Conservation (phyloP, 129 eudicot species). For the Glebionis coronaria region DNA sequence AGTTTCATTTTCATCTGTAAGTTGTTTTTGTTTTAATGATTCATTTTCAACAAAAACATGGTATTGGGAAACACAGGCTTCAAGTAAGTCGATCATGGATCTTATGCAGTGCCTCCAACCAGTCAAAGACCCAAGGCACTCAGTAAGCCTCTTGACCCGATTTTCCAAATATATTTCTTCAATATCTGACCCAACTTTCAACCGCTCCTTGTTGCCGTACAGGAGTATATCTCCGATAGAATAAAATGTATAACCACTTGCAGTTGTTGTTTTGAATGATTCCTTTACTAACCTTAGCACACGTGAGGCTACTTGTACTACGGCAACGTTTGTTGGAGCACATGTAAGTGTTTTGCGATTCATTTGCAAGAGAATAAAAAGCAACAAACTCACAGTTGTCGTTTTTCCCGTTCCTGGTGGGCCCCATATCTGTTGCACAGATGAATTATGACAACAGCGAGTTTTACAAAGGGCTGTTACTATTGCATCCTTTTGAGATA, state of each 20-base stretch:
- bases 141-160: constrained; percentile 46
- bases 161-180: constrained; percentile 49
- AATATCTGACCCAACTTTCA: constrained; percentile 18
- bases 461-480: neutral
- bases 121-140: constrained; percentile 40
- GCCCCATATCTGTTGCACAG: neutral
- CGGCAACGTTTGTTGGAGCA: neutral
- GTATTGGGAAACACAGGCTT: constrained; percentile 43
- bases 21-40: constrained; percentile 17
- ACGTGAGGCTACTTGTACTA: neutral
- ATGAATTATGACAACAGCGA: neutral
- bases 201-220: neutral
- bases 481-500: neutral
- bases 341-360: neutral
- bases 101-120: constrained; percentile 54
- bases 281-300: neutral
- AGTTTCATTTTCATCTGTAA: constrained; percentile 3
- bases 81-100: constrained; percentile 53
- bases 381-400: neutral
- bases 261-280: neutral
- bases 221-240: no score
- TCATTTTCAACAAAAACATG: constrained; percentile 39
- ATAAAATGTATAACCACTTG: no score
- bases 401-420: constrained; percentile 1
- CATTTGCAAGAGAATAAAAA: neutral